phyloP scores from a whole-genome alignment of 345 rosid genomes.

The Ceriops tagal region DNA sequence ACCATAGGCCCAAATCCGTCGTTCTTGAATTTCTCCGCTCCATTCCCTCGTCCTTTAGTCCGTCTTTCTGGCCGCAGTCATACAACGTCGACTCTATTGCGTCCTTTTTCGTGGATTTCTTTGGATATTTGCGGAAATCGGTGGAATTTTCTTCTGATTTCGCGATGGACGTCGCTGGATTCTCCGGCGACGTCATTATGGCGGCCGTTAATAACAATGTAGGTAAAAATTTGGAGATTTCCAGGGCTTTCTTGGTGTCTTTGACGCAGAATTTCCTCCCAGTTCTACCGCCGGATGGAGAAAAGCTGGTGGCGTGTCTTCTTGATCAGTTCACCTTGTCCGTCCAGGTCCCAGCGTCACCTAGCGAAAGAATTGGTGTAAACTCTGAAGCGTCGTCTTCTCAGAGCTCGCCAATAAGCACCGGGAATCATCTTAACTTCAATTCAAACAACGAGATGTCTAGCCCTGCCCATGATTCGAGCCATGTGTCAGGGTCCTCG shows the following conservation, averaged over 20 bases:
- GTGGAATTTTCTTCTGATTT: constrained; percentile 58
- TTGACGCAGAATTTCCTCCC: constrained; percentile 70
- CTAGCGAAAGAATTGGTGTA: constrained; percentile 39
- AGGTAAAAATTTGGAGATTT: constrained; percentile 41
- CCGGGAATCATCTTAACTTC: constrained; percentile 31
- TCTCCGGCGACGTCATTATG: constrained; percentile 62
- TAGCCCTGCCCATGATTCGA: constrained; percentile 53
- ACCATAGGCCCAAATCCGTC: constrained; percentile 53
- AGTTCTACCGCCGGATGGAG: constrained; percentile 59
- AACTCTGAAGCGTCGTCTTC: constrained; percentile 61
- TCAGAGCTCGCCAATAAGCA: constrained; percentile 63
- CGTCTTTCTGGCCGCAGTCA: constrained; percentile 88
- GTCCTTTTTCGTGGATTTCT: constrained; percentile 62
- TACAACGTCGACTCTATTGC: constrained; percentile 47
- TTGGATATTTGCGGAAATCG: constrained; percentile 51
- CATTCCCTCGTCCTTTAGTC: constrained; percentile 65
- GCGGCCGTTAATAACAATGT: constrained; percentile 34
- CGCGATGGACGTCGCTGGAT: constrained; percentile 55
- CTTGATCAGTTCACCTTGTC: constrained; percentile 55
- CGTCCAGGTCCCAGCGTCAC: constrained; percentile 38
- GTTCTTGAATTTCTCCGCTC: constrained; percentile 64
- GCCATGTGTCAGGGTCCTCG: constrained; percentile 38
- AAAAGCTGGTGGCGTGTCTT: constrained; percentile 54
- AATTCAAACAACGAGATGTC: constrained; percentile 35
- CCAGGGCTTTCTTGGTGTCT: constrained; percentile 66